Percentiles rank a stretch among this genome's conserved stretches.
Evolutionary conservation across 371 early-diverging fungal species (phyloP).

Genomic region (Parasitella parasitica): DNA sequence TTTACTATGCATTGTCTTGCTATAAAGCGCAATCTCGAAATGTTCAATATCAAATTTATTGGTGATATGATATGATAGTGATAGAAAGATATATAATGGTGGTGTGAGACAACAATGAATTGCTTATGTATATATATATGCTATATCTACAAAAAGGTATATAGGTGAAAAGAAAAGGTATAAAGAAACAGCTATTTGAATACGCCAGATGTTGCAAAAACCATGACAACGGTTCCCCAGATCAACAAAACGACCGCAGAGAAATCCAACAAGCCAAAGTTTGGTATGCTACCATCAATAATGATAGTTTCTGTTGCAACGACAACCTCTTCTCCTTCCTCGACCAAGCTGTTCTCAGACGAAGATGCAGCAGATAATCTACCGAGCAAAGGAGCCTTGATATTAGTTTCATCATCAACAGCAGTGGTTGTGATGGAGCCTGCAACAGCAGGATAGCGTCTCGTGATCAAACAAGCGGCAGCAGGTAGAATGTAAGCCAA

Average conservation of each 20-base stretch:
- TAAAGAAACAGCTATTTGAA: slow-evolving; percentile 12
- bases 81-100: too few relatives aligned
- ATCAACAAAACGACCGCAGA: slow-evolving; percentile 35
- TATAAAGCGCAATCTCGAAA: too few relatives aligned
- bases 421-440: not conserved
- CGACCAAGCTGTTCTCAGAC: not conserved
- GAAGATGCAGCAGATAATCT: slow-evolving; percentile 5
- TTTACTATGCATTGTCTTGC: too few relatives aligned
- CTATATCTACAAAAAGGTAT: not conserved
- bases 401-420: not conserved
- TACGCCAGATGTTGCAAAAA: slow-evolving; percentile 38
- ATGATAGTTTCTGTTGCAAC: not conserved
- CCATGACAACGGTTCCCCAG: slow-evolving; percentile 50
- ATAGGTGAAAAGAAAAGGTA: not conserved
- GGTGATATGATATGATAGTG: too few relatives aligned
- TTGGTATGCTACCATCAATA: slow-evolving; percentile 26
- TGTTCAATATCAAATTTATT: too few relatives aligned
- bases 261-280: slow-evolving; percentile 27
- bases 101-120: too few relatives aligned
- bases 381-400: slow-evolving; percentile 1
- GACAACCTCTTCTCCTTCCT: not conserved
- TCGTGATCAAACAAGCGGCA: slow-evolving; percentile 39
- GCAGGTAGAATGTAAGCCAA: slow-evolving; percentile 63
- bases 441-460: slow-evolving; percentile 10
- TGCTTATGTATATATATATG: too few relatives aligned